Percentiles rank a stretch among this genome's conserved stretches.
These are phyloP conservation scores for Erigeron philadelphicus DNA, from an alignment of 140 eudicot genomes.

Conservation along the genomic window DNA sequence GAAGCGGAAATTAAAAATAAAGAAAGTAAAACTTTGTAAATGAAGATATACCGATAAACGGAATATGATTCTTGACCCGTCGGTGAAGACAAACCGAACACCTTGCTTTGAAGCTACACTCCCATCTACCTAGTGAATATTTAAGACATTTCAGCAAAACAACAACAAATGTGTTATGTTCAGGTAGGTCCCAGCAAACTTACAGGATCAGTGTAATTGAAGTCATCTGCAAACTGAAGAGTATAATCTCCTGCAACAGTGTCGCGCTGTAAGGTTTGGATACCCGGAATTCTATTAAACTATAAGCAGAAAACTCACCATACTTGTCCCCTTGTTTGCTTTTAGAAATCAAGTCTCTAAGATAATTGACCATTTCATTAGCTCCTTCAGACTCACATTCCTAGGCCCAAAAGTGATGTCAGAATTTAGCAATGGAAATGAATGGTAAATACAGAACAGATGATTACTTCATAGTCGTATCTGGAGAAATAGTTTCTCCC, in stretches of 20 bases:
- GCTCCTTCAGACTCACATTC: slow-evolving; percentile 99
- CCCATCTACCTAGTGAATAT: slow-evolving; percentile 72
- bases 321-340: slow-evolving; percentile 76
- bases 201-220: slow-evolving; percentile 89
- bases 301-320: slow-evolving; percentile 39
- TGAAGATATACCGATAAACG: slow-evolving; percentile 64
- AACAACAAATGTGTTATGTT: not conserved
- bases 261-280: slow-evolving; percentile 20
- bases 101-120: slow-evolving; percentile 93
- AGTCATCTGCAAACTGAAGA: slow-evolving; percentile 89
- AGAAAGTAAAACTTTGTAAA: not conserved
- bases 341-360: slow-evolving; percentile 73
- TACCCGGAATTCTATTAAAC: slow-evolving; percentile 1
- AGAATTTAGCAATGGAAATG: slow-evolving; percentile 22
- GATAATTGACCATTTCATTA: slow-evolving; percentile 77
- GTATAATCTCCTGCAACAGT: slow-evolving; percentile 59
- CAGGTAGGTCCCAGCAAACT: slow-evolving; percentile 30
- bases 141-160: slow-evolving; percentile 13
- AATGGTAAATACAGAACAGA: slow-evolving; percentile 7
- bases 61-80: slow-evolving; percentile 90
- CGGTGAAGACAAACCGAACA: slow-evolving; percentile 87
- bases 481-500: slow-evolving; percentile 96
- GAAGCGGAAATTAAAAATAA: not conserved
- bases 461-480: slow-evolving; percentile 86
- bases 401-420: slow-evolving; percentile 33